Base-by-base conservation (phyloP, 2,329 filamentous ascomycete genomes). In the Fusarium humuli region DNA sequence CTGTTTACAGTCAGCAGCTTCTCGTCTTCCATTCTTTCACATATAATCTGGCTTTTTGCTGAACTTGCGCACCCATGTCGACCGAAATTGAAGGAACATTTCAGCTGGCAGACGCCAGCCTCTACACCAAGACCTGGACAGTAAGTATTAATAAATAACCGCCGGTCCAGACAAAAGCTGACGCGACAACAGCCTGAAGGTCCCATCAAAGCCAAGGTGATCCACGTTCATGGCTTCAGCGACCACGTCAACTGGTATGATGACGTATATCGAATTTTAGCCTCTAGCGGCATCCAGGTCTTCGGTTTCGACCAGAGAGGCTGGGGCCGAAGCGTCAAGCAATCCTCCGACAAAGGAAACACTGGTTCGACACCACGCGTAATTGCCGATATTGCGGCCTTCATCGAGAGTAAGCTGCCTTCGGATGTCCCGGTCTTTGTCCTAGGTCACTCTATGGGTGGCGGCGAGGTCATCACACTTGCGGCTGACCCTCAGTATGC, bases 391-490 rank as follows among this genome's bases (percentile, higher is more conserved):
- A 90, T 97, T 57, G 92, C 90, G 13, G 90, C 90, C 45, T 93
- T 98, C 78, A 84, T 96, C 71, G 84, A 84, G 63, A 82, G 83
- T 32, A 86, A 91, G 67, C 81, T 90, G 7, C 85, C 85, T 12
- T 79, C 79, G 25, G 75, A 80, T 6, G 81, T 84, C 37, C 93
- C 94, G 0, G 77, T 97, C 18, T 98, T 97, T 81, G 85, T 98
- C 22, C 89, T 96, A 83, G 94, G 94, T 56, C 94, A 97, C 80
- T 94, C 91, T 23, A 97, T 97, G 93, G 94, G 94, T 70, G 94
- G 94, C 63, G 93, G 90, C 25, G 87, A 97, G 80, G 87, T 90
- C 8, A 82, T 97, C 11, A 89, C 88, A 45, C 78, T 91, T 23
- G 85, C 86, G 25, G 85, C 82, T 58, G 82, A 85, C 57, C 78